Evolutionary conservation across 139 green algal genomes (phyloP).

Genomic region (Monoraphidium neglectum): DNA sequence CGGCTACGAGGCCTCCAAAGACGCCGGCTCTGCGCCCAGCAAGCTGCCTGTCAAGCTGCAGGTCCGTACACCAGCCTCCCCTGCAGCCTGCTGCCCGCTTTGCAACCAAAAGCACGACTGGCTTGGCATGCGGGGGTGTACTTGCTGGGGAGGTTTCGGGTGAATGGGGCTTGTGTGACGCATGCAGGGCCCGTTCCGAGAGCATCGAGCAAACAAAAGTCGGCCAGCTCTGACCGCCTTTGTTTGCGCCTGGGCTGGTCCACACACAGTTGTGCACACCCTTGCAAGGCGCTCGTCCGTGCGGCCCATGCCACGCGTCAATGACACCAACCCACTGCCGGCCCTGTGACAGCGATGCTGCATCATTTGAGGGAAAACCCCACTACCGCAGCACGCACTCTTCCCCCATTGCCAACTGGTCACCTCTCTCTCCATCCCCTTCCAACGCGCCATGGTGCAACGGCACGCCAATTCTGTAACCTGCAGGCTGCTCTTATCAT

Average conservation of each 20-base stretch:
- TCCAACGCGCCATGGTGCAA: too few relatives aligned
- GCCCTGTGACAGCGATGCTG: neutral
- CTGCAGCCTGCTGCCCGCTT: neutral
- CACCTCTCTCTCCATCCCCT: too few relatives aligned
- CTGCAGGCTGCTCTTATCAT: slow-evolving; percentile 7
- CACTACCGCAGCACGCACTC: too few relatives aligned
- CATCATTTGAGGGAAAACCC: too few relatives aligned
- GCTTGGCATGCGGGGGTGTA: neutral
- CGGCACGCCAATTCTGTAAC: too few relatives aligned
- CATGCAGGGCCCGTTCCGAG: neutral
- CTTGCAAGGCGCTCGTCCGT: neutral
- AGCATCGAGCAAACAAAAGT: too few relatives aligned
- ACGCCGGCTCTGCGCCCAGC: neutral
- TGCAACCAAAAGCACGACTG: neutral
- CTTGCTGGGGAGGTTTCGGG: neutral
- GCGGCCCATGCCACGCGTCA: too few relatives aligned
- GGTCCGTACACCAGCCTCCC: neutral
- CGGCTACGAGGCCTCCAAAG: neutral
- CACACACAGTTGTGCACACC: neutral
- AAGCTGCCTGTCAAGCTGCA: slow-evolving; percentile 12
- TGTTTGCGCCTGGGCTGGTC: too few relatives aligned
- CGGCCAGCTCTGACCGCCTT: too few relatives aligned
- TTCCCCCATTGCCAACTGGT: too few relatives aligned
- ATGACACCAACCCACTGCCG: neutral
- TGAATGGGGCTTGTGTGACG: neutral